phyloP scores from a whole-genome alignment of 805 yeast genomes.

The Jamesozyma gamospora region DNA sequence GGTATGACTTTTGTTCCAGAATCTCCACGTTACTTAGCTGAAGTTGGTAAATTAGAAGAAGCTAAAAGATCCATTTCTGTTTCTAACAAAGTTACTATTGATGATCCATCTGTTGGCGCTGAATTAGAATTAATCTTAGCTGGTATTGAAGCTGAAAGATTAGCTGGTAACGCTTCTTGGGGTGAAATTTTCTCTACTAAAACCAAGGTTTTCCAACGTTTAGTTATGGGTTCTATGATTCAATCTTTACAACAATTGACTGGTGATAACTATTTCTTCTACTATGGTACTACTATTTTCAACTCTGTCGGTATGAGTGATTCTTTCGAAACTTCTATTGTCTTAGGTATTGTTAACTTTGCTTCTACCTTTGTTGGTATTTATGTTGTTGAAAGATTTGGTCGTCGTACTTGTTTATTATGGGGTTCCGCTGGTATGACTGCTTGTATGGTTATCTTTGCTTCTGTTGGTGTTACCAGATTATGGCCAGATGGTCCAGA shows the following conservation, averaged over 20 bases:
- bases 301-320: conserved; percentile 1
- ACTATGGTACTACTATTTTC: conserved; percentile 1
- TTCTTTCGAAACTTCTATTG: conserved; percentile 1
- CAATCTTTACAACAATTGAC: conserved; percentile 24
- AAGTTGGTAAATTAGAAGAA: conserved; percentile 45
- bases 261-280: conserved; percentile 2
- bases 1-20: conserved; percentile 52
- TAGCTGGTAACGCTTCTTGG: conserved; percentile 61
- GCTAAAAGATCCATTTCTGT: conserved; percentile 51
- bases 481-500: not conserved
- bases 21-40: conserved; percentile 59
- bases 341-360: conserved; percentile 1
- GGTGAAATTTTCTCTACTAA: conserved; percentile 53
- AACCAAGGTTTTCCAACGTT: conserved; percentile 44
- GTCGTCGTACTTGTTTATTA: conserved; percentile 1
- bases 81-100: conserved; percentile 31
- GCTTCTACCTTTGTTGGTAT: conserved; percentile 1
- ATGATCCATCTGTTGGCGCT: conserved; percentile 41
- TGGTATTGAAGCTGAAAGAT: conserved; percentile 47
- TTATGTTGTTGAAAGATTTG: conserved; percentile 1
- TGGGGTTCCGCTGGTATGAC: conserved; percentile 2
- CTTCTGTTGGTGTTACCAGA: conserved; percentile 2
- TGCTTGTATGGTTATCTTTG: conserved; percentile 1
- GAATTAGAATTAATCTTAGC: conserved; percentile 51
- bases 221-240: conserved; percentile 42